phyloP scores from a whole-genome alignment of 371 early-diverging fungal genomes.

The Mucor racemosus region DNA sequence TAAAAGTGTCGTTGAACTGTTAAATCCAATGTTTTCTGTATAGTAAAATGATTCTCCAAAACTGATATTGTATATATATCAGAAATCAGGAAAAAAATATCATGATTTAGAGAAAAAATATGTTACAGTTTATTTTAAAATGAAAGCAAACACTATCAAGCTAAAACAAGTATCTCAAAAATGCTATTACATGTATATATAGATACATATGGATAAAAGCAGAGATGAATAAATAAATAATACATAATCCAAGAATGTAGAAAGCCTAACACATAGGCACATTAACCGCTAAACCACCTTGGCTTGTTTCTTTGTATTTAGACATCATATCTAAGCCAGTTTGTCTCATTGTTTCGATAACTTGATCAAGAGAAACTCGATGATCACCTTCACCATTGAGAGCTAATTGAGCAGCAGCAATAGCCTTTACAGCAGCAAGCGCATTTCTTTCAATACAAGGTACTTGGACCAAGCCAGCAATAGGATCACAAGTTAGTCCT shows the following conservation, averaged over 20 bases:
- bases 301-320: conserved; percentile 95
- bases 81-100: too few relatives aligned
- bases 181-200: neutral
- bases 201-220: neutral
- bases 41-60: too few relatives aligned
- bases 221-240: conserved; percentile 5
- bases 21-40: too few relatives aligned
- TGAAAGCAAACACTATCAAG: too few relatives aligned
- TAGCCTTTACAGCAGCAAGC: conserved; percentile 92
- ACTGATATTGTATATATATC: too few relatives aligned
- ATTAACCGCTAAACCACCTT: conserved; percentile 90
- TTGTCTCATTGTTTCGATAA: conserved; percentile 95
- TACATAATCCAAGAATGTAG: neutral
- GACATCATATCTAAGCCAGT: conserved; percentile 91
- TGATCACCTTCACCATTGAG: conserved; percentile 89
- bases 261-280: conserved; percentile 77
- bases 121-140: conserved; percentile 7
- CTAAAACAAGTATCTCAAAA: neutral
- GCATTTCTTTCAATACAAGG: conserved; percentile 97
- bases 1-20: too few relatives aligned
- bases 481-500: conserved; percentile 91
- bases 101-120: neutral
- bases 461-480: conserved; percentile 90
- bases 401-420: conserved; percentile 93
- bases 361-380: conserved; percentile 90